These are phyloP conservation scores for Saccharomycopsis sp. DNA, from an alignment of 805 yeast species.

Conservation along the genomic window DNA sequence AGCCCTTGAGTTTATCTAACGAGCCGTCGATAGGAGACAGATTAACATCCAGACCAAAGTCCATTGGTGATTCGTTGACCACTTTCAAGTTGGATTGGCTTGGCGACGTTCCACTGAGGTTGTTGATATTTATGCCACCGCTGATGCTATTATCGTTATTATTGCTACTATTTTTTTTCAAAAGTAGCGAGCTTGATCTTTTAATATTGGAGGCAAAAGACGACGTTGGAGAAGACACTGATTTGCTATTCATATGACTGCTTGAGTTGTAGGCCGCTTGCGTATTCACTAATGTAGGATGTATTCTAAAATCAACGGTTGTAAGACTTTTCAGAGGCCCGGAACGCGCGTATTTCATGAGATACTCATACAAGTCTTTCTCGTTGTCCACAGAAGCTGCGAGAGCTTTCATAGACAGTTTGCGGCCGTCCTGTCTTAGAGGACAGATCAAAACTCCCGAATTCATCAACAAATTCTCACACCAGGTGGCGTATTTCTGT, in stretches of 20 bases:
- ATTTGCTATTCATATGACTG: background rate
- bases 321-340: constrained; percentile 37
- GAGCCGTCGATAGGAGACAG: background rate
- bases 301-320: constrained; percentile 67
- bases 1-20: background rate
- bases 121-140: background rate
- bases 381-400: constrained; percentile 81
- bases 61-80: background rate
- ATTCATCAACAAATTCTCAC: constrained; percentile 76
- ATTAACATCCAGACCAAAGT: background rate
- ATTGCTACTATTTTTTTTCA: background rate
- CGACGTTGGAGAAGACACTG: background rate
- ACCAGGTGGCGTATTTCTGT: constrained; percentile 81
- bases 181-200: constrained; percentile 9
- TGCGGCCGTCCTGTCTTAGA: constrained; percentile 42
- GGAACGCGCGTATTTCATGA: constrained; percentile 41
- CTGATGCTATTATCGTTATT: background rate
- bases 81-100: background rate
- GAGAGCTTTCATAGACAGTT: constrained; percentile 65
- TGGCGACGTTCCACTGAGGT: background rate
- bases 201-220: constrained; percentile 26
- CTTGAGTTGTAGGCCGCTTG: constrained; percentile 24
- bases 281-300: constrained; percentile 49
- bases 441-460: constrained; percentile 82
- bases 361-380: constrained; percentile 65